Percentiles rank a stretch among this genome's conserved stretches.
phyloP scores from a whole-genome alignment of 768 basidiomycete genomes.

The Amanita thiersii region DNA sequence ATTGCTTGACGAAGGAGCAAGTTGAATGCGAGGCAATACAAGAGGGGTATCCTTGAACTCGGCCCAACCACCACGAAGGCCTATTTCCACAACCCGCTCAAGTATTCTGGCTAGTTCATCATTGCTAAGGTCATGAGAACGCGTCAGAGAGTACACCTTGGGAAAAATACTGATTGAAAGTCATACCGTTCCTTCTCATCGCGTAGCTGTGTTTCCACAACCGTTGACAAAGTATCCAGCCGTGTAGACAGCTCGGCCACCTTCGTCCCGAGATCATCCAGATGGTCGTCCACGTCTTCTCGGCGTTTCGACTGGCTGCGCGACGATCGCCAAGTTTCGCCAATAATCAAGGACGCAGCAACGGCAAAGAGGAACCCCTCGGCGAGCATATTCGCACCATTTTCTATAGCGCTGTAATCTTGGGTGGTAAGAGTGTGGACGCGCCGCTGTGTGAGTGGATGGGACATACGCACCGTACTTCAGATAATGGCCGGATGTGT shows the following conservation, averaged over 20 bases:
- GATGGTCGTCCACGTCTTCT: conserved; percentile 61
- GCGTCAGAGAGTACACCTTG: background rate
- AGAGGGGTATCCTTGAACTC: conserved; percentile 58
- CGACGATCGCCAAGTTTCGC: conserved; percentile 70
- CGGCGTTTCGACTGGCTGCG: conserved; percentile 63
- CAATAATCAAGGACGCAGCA: conserved; percentile 64
- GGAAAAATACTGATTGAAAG: conserved; percentile 3
- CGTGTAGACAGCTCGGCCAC: conserved; percentile 37
- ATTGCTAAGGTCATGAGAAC: conserved; percentile 30
- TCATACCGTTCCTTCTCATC: conserved; percentile 40
- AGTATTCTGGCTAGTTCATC: conserved; percentile 61
- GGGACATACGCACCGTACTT: conserved; percentile 45
- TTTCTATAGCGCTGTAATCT: conserved; percentile 64
- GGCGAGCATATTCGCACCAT: conserved; percentile 76
- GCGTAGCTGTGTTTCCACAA: conserved; percentile 34
- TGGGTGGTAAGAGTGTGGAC: conserved; percentile 1
- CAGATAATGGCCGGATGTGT: conserved; percentile 68
- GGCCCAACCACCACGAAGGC: conserved; percentile 53
- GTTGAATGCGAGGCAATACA: conserved; percentile 32
- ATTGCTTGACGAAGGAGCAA: conserved; percentile 15
- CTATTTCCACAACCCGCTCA: conserved; percentile 61
- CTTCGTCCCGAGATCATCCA: conserved; percentile 46
- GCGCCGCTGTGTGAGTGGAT: background rate
- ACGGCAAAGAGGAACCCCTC: conserved; percentile 82
- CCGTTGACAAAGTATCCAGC: conserved; percentile 29